phyloP scores from a whole-genome alignment of 345 rosid species.

The Ceriops tagal region DNA sequence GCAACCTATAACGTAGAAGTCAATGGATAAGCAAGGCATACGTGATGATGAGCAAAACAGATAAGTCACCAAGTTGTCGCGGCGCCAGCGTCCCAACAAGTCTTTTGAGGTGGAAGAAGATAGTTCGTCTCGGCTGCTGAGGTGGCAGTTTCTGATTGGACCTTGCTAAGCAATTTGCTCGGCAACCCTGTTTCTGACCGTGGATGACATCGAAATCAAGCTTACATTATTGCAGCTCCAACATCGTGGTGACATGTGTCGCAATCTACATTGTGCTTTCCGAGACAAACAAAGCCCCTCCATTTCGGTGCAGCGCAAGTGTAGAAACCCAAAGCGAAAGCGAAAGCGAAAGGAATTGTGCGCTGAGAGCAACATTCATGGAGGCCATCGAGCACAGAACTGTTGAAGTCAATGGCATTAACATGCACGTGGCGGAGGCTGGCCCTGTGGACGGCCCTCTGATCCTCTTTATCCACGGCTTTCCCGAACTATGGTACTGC shows the following conservation, averaged over 20 bases:
- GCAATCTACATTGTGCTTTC: background rate
- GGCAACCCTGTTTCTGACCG: no score
- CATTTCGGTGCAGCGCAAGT: background rate
- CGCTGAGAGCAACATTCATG: background rate
- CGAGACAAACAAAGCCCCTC: background rate
- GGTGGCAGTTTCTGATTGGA: no score
- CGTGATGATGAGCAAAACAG: no score
- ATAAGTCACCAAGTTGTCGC: no score
- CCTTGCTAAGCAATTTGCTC: no score
- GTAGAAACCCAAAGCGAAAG: background rate
- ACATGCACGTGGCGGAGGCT: conserved; percentile 25
- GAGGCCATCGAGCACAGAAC: conserved; percentile 17
- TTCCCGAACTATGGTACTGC: conserved; percentile 36
- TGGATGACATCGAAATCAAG: no score
- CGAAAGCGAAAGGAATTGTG: background rate
- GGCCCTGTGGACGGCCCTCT: conserved; percentile 25
- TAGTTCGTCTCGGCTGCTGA: no score
- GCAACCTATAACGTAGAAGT: no score
- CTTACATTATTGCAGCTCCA: background rate
- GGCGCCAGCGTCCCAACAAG: no score
- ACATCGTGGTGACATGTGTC: background rate
- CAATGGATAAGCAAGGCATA: no score
- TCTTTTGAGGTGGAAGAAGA: no score
- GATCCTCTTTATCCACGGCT: conserved; percentile 30
- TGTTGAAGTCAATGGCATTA: conserved; percentile 22